Conservation (phyloP, 345 rosid species). For the Mercurialis annua region DNA sequence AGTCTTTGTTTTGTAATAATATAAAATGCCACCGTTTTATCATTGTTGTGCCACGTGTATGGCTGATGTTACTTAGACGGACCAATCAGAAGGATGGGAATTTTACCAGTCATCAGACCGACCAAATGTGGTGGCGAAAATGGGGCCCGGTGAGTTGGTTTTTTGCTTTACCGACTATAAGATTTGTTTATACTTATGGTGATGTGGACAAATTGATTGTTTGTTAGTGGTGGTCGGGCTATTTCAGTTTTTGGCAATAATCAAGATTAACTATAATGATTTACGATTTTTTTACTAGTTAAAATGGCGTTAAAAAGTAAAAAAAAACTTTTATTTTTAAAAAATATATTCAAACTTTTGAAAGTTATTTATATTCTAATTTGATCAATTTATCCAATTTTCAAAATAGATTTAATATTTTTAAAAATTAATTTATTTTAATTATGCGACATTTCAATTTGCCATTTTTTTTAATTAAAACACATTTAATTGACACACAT, state of each 20-base stretch:
- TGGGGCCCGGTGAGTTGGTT: conserved; percentile 25
- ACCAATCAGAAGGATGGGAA: conserved; percentile 20
- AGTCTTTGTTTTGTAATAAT: conserved; percentile 25
- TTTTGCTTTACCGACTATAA: conserved; percentile 39
- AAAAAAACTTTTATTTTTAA: too few relatives aligned
- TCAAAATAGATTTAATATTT: too few relatives aligned
- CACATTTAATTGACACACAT: too few relatives aligned
- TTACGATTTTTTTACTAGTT: not conserved
- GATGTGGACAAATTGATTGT: conserved; percentile 27
- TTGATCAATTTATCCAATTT: too few relatives aligned
- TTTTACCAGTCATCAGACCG: conserved; percentile 16
- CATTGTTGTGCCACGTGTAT: conserved; percentile 33
- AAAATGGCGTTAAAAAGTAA: not conserved
- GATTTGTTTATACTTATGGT: conserved; percentile 31
- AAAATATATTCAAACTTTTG: too few relatives aligned
- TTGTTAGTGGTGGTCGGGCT: conserved; percentile 20
- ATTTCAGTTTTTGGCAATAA: conserved; percentile 23
- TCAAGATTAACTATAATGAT: conserved; percentile 5
- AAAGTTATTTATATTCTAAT: too few relatives aligned
- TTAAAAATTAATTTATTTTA: too few relatives aligned
- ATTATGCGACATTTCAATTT: too few relatives aligned
- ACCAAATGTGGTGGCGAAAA: conserved; percentile 11
- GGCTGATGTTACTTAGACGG: conserved; percentile 25
- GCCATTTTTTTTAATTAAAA: too few relatives aligned
- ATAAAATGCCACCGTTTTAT: conserved; percentile 28